Evolutionary conservation across 805 yeast species (phyloP).

Genomic region (Monosporozyma siamensis): DNA sequence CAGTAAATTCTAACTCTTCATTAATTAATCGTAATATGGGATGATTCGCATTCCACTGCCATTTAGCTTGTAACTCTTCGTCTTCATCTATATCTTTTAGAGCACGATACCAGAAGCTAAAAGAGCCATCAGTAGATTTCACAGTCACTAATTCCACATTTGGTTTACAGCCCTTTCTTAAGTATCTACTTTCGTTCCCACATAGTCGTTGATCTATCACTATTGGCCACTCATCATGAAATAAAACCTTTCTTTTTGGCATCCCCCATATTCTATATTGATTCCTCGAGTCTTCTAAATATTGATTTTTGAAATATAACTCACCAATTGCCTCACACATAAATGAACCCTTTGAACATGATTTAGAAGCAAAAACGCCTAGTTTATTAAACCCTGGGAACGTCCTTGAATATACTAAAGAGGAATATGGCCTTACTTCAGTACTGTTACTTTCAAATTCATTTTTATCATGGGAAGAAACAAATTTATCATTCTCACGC

Average conservation of each 20-base stretch:
- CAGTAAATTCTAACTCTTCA: constrained; percentile 42
- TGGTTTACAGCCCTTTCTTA: constrained; percentile 68
- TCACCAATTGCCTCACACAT: constrained; percentile 67
- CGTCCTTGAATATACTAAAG: constrained; percentile 45
- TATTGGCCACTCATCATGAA: constrained; percentile 48
- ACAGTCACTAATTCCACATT: constrained; percentile 57
- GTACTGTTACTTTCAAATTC: constrained; percentile 19
- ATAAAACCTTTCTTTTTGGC: constrained; percentile 48
- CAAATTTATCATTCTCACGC: constrained; percentile 34
- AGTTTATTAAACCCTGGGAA: constrained; percentile 65
- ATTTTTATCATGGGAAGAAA: constrained; percentile 16
- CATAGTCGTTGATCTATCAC: constrained; percentile 79
- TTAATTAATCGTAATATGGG: constrained; percentile 53
- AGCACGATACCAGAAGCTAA: constrained; percentile 53
- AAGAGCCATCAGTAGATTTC: constrained; percentile 23
- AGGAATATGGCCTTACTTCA: constrained; percentile 50
- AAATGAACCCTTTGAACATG: constrained; percentile 39
- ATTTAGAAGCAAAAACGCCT: constrained; percentile 44
- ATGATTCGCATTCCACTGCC: constrained; percentile 83
- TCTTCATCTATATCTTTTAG: constrained; percentile 47
- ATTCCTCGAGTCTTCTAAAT: constrained; percentile 56
- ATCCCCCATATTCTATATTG: constrained; percentile 73
- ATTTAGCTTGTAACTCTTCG: constrained; percentile 64
- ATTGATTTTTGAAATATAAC: constrained; percentile 51
- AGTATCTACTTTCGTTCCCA: constrained; percentile 68